These are phyloP conservation scores for Lactarius hatsudake DNA, from an alignment of 768 basidiomycete species.

Conservation along the genomic window DNA sequence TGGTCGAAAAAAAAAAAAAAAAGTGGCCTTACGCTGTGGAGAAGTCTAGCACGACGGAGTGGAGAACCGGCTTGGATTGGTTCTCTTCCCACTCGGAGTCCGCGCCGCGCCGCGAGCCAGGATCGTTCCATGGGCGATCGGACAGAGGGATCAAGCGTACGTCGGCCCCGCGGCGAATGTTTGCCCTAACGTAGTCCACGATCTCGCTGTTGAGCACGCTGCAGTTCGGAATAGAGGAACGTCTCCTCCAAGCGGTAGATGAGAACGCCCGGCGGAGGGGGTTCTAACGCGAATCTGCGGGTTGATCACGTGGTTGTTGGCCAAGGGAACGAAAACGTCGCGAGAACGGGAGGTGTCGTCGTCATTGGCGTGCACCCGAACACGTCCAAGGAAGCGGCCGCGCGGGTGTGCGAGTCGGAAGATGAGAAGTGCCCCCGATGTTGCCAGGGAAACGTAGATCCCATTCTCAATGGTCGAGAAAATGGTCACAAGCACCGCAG, in stretches of 20 bases:
- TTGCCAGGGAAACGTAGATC: conserved; percentile 81
- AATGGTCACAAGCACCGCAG: conserved; percentile 84
- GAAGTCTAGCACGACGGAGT: conserved; percentile 91
- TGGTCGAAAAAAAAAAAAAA: background rate
- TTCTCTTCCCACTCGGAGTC: conserved; percentile 51
- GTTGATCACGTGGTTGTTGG: conserved; percentile 56
- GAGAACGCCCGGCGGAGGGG: conserved; percentile 83
- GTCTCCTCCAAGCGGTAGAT: conserved; percentile 93
- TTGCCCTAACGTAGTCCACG: conserved; percentile 75
- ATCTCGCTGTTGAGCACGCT: conserved; percentile 66
- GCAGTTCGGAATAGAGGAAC: conserved; percentile 78
- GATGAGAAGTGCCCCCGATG: conserved; percentile 77
- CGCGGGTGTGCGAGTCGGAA: conserved; percentile 85
- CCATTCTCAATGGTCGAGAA: conserved; percentile 95
- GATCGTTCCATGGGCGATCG: conserved; percentile 95
- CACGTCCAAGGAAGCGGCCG: conserved; percentile 87
- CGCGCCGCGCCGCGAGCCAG: conserved; percentile 59
- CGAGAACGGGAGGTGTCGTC: conserved; percentile 40
- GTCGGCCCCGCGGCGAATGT: conserved; percentile 76
- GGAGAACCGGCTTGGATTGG: conserved; percentile 59
- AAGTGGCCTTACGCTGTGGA: conserved; percentile 60
- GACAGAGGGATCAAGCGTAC: conserved; percentile 56
- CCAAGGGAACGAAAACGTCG: conserved; percentile 83
- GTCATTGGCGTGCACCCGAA: conserved; percentile 50
- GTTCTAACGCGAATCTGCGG: conserved; percentile 69